Conservation (phyloP, 169 alveolate genomes). For the Cryptosporidium canis region DNA sequence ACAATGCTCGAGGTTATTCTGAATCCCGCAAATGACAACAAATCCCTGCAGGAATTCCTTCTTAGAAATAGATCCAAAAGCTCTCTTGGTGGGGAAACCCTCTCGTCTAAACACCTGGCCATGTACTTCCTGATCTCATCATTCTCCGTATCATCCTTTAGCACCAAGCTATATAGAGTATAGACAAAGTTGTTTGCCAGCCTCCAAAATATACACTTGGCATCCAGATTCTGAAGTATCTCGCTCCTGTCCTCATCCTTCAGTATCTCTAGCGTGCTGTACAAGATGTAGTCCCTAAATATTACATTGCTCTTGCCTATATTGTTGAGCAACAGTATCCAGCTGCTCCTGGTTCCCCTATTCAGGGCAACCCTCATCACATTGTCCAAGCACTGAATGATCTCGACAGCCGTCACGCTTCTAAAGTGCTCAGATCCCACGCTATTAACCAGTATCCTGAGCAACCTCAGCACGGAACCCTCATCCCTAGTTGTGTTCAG, state of each 20-base stretch:
- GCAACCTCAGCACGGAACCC: not conserved
- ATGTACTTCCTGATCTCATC: slow-evolving; percentile 35
- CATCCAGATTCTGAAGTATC: slow-evolving; percentile 37
- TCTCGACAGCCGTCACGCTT: slow-evolving; percentile 55
- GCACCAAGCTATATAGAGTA: not conserved
- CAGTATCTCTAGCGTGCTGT: slow-evolving; percentile 10
- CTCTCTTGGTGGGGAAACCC: slow-evolving; percentile 11
- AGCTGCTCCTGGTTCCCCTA: slow-evolving; percentile 4
- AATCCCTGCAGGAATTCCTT: not conserved
- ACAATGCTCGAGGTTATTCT: not conserved
- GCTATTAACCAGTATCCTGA: slow-evolving; percentile 8
- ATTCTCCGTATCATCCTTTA: slow-evolving; percentile 9
- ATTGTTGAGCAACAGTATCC: slow-evolving; percentile 34
- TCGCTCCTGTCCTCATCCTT: slow-evolving; percentile 14
- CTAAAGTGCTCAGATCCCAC: slow-evolving; percentile 66
- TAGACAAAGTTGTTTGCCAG: slow-evolving; percentile 13
- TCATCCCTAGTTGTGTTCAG: slow-evolving; percentile 20
- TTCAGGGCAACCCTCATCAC: slow-evolving; percentile 15
- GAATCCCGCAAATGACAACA: not conserved
- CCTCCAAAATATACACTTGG: slow-evolving; percentile 45
- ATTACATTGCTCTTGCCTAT: slow-evolving; percentile 62
- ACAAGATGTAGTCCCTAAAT: slow-evolving; percentile 38
- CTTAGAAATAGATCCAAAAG: slow-evolving; percentile 22
- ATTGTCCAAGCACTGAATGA: slow-evolving; percentile 44
- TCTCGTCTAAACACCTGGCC: not conserved